Conservation (phyloP, 345 rosid genomes). For the Dovyalis caffra region DNA sequence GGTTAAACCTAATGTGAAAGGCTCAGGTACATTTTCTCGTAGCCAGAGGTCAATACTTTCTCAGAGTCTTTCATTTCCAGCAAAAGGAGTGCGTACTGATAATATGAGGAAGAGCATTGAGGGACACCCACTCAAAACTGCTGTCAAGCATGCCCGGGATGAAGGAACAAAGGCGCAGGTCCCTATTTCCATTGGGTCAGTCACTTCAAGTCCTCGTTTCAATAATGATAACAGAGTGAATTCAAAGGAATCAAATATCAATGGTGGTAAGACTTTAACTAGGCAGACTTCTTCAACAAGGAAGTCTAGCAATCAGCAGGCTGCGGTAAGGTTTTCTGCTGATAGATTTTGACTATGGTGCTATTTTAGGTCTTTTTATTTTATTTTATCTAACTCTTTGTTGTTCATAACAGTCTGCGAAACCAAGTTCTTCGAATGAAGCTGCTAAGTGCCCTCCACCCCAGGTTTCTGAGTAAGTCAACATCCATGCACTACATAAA, state of each 20-base stretch:
- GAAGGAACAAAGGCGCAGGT: constrained; percentile 26
- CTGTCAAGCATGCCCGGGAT: constrained; percentile 37
- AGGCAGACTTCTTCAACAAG: constrained; percentile 38
- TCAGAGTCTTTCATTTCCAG: constrained; percentile 73
- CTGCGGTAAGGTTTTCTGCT: constrained; percentile 36
- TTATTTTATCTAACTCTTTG: neutral
- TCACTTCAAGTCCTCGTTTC: constrained; percentile 21
- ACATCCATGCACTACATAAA: constrained; percentile 3
- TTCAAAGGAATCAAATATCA: constrained; percentile 31
- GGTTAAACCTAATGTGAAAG: constrained; percentile 51
- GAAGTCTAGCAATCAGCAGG: constrained; percentile 30
- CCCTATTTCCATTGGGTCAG: constrained; percentile 31
- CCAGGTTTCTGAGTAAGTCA: constrained; percentile 50
- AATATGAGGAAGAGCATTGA: constrained; percentile 57
- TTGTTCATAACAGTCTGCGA: constrained; percentile 42
- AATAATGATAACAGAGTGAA: constrained; percentile 26
- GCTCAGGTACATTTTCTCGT: constrained; percentile 34
- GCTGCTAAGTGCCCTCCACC: constrained; percentile 31
- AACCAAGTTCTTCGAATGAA: constrained; percentile 37
- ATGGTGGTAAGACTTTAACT: constrained; percentile 25
- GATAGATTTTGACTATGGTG: neutral
- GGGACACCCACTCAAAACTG: constrained; percentile 36
- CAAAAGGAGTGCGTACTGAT: constrained; percentile 42
- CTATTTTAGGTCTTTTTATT: neutral
- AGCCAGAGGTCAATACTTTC: constrained; percentile 51